Conservation (phyloP, 2,329 filamentous ascomycete species). For the Neoscytalidium dimidiatum region DNA sequence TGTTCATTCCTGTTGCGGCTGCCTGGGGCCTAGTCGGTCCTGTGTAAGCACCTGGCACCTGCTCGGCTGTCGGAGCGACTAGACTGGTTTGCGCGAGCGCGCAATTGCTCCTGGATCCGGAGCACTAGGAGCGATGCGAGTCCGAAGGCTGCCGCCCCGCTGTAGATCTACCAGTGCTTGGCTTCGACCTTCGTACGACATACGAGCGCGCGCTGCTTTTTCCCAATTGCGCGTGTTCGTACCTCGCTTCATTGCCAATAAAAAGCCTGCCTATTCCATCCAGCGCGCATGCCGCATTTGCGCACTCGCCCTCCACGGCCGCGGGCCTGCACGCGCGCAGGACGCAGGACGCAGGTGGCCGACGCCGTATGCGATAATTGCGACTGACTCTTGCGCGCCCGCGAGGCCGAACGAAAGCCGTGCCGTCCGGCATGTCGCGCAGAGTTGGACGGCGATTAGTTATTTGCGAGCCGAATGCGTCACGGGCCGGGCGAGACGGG, state of each 20-base stretch:
- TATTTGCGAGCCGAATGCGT: slow-evolving; percentile 1
- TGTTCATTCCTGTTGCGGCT: neutral
- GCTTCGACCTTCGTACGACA: neutral
- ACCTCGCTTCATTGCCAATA: slow-evolving; percentile 18
- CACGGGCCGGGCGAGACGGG: neutral
- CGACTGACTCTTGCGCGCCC: neutral
- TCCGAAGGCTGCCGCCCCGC: slow-evolving; percentile 13
- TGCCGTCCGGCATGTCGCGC: too few relatives aligned
- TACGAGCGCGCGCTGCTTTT: neutral
- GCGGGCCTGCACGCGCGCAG: neutral
- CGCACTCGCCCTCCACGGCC: neutral
- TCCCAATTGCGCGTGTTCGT: slow-evolving; percentile 1
- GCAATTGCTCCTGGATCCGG: neutral
- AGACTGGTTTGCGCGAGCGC: neutral
- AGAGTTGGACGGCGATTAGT: neutral
- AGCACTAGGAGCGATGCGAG: slow-evolving; percentile 1
- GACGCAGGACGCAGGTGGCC: neutral
- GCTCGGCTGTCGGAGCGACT: neutral
- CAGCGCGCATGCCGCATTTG: neutral
- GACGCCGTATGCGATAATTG: neutral
- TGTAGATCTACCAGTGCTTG: slow-evolving; percentile 3
- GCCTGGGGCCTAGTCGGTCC: neutral
- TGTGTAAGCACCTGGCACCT: neutral
- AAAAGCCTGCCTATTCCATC: neutral
- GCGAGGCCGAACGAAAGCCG: too few relatives aligned